Conservation (phyloP, 768 basidiomycete genomes). For the Tulasnella sp. region DNA sequence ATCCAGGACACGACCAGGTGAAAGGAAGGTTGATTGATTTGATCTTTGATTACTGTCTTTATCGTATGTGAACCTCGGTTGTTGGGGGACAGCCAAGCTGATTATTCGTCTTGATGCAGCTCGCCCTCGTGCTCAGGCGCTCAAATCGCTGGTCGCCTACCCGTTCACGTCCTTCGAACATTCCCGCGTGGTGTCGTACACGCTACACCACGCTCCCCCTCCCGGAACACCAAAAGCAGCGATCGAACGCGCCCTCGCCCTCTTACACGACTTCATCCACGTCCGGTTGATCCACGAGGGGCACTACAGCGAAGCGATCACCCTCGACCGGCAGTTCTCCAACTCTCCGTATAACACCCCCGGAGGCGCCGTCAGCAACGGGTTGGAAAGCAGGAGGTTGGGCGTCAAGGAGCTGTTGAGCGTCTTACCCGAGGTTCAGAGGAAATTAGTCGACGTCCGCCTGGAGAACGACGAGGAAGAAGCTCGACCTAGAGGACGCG, state of each 20-base stretch:
- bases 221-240: constrained; percentile 29
- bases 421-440: constrained; percentile 51
- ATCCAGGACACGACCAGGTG: too few relatives aligned
- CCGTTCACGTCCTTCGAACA: constrained; percentile 60
- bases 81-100: neutral
- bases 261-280: constrained; percentile 67
- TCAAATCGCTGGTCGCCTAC: constrained; percentile 51
- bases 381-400: constrained; percentile 23
- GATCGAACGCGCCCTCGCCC: constrained; percentile 38
- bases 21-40: neutral
- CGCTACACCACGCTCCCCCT: constrained; percentile 35
- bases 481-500: neutral
- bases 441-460: constrained; percentile 48
- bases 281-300: constrained; percentile 66
- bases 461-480: constrained; percentile 27
- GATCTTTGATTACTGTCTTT: constrained; percentile 10
- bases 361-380: constrained; percentile 14
- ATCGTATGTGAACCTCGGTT: neutral
- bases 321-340: constrained; percentile 53
- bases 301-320: constrained; percentile 58
- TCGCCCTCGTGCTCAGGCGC: constrained; percentile 42
- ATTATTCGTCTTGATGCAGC: constrained; percentile 29
- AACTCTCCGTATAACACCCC: constrained; percentile 28
- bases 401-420: constrained; percentile 62
- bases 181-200: constrained; percentile 42